A percentile compares a stretch with the other conserved stretches of the same genome.
Evolutionary conservation across 1,139 yeast genomes (phyloP).

Genomic region (Lodderomyces jiufengensis): DNA sequence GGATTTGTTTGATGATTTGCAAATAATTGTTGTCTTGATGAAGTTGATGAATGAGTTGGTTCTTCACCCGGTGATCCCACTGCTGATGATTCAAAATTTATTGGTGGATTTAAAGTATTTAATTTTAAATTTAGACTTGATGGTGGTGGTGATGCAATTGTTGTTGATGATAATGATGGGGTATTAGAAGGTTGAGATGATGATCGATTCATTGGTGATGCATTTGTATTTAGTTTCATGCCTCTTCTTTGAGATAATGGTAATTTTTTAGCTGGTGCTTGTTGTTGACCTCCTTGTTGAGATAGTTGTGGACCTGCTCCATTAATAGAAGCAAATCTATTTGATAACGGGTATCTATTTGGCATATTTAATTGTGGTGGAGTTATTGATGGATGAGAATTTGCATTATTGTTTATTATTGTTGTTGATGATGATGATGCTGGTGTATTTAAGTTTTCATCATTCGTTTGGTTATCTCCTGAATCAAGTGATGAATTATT

Average conservation of each 20-base stretch:
- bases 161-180: slow-evolving; percentile 2
- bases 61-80: slow-evolving; percentile 1
- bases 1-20: slow-evolving; percentile 5
- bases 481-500: neutral
- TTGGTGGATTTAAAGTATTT: neutral
- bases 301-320: neutral
- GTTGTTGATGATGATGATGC: slow-evolving; percentile 10
- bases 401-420: neutral
- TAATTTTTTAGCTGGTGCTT: slow-evolving; percentile 28
- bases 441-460: slow-evolving; percentile 10
- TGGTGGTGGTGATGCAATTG: slow-evolving; percentile 2
- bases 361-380: neutral
- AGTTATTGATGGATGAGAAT: slow-evolving; percentile 1
- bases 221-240: slow-evolving; percentile 44
- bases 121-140: neutral
- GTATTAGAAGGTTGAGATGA: too few relatives aligned
- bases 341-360: neutral
- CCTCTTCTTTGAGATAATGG: slow-evolving; percentile 62
- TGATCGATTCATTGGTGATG: slow-evolving; percentile 17
- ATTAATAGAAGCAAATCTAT: neutral
- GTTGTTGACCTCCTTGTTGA: neutral
- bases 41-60: slow-evolving; percentile 2
- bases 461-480: too few relatives aligned
- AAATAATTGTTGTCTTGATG: slow-evolving; percentile 2
- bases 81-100: slow-evolving; percentile 2